Conservation (phyloP, 2,329 filamentous ascomycete species). For the Venturia nashicola region DNA sequence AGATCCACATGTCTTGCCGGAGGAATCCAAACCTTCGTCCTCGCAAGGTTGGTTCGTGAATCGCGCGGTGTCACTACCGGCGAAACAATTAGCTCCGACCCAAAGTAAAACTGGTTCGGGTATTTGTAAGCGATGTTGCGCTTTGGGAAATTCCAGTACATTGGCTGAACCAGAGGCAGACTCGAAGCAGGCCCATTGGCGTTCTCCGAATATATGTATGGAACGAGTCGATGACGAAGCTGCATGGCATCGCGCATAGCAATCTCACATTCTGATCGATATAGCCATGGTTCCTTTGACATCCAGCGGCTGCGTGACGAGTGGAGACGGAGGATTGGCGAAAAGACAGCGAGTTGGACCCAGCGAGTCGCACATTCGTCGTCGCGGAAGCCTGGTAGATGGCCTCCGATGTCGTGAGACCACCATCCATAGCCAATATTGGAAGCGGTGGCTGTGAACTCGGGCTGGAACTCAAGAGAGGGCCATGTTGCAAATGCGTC, state of each 20-base stretch:
- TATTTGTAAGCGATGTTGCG: constrained; percentile 41
- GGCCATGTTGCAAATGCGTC: constrained; percentile 49
- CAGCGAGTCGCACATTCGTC: constrained; percentile 48
- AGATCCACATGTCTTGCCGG: constrained; percentile 43
- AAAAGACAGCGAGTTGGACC: constrained; percentile 50
- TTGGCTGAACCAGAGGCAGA: constrained; percentile 44
- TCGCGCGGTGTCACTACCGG: constrained; percentile 44
- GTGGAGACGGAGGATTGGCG: constrained; percentile 49
- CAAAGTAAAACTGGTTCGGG: constrained; percentile 49
- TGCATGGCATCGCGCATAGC: constrained; percentile 37
- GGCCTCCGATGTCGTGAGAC: constrained; percentile 57
- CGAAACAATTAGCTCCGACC: constrained; percentile 41
- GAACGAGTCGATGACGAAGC: constrained; percentile 46
- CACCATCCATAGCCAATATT: constrained; percentile 60
- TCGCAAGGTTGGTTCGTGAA: constrained; percentile 32
- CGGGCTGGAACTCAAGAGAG: constrained; percentile 50
- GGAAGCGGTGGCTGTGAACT: constrained; percentile 53
- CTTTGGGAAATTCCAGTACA: constrained; percentile 49
- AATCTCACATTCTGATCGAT: constrained; percentile 32
- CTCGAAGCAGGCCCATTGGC: constrained; percentile 27
- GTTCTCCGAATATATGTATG: constrained; percentile 49
- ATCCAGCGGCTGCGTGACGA: constrained; percentile 46
- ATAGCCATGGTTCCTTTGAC: constrained; percentile 51
- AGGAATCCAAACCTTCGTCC: constrained; percentile 45
- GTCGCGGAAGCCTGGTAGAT: constrained; percentile 42